A percentile compares a stretch with the other conserved stretches of the same genome.
phyloP scores from a whole-genome alignment of 2,329 filamentous ascomycete genomes.

The Hypoxylon sp. region DNA sequence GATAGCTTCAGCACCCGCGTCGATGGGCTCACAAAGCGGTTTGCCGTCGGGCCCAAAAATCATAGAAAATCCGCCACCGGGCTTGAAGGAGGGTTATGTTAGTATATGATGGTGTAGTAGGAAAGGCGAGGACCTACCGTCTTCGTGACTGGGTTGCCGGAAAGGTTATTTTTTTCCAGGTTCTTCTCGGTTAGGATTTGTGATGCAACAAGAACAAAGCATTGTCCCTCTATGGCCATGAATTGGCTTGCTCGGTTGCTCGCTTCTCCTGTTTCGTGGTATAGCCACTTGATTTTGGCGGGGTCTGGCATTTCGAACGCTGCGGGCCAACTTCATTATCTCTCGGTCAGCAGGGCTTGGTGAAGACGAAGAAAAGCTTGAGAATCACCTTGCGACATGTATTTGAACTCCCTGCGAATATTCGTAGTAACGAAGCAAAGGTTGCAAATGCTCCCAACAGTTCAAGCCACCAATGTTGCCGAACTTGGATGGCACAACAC shows the following conservation, averaged over 20 bases:
- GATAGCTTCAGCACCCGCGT: conserved; percentile 60
- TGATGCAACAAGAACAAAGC: conserved; percentile 57
- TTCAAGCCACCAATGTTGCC: conserved; percentile 66
- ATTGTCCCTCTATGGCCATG: conserved; percentile 59
- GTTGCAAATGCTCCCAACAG: conserved; percentile 70
- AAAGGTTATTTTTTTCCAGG: conserved; percentile 55
- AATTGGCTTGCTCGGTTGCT: conserved; percentile 55
- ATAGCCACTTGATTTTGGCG: conserved; percentile 53
- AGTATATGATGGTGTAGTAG: conserved; percentile 27
- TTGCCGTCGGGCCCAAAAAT: conserved; percentile 66
- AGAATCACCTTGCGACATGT: conserved; percentile 50
- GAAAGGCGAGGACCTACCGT: conserved; percentile 43
- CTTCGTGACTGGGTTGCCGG: conserved; percentile 55
- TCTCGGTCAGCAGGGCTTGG: conserved; percentile 31
- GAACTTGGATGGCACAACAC: conserved; percentile 63
- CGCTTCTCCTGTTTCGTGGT: conserved; percentile 53
- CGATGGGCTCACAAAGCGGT: conserved; percentile 56
- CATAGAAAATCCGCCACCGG: conserved; percentile 61
- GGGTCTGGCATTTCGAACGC: conserved; percentile 54
- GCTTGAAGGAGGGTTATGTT: conserved; percentile 40
- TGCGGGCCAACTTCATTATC: conserved; percentile 50
- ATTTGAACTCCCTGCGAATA: conserved; percentile 54
- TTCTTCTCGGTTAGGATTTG: conserved; percentile 58
- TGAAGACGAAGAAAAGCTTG: conserved; percentile 1
- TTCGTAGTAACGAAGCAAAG: conserved; percentile 57